Evolutionary conservation across 1,139 yeast species (phyloP).

Genomic region (Chernovozyma sophiae-reginae): DNA sequence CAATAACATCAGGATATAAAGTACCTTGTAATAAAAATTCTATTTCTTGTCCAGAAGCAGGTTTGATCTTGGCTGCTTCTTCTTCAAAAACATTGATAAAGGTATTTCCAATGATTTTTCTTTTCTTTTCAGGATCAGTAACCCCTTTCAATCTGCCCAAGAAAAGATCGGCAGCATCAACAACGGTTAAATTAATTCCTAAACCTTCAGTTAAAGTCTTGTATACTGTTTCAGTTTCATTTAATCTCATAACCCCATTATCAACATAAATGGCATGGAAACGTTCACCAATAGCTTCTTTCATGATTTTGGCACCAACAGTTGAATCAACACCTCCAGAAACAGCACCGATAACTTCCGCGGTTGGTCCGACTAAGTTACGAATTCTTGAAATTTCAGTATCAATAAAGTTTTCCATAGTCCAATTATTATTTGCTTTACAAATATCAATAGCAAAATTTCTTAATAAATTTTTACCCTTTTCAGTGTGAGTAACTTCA

Average conservation of each 20-base stretch:
- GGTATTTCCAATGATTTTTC: slow-evolving; percentile 97
- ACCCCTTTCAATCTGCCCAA: slow-evolving; percentile 84
- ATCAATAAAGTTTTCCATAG: slow-evolving; percentile 95
- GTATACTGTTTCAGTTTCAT: slow-evolving; percentile 87
- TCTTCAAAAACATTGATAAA: slow-evolving; percentile 96
- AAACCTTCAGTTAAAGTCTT: slow-evolving; percentile 86
- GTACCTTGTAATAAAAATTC: slow-evolving; percentile 97
- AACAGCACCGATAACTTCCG: slow-evolving; percentile 99
- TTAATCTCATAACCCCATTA: slow-evolving; percentile 94
- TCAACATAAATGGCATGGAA: slow-evolving; percentile 98
- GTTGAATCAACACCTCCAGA: slow-evolving; percentile 99
- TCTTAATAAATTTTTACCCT: slow-evolving; percentile 81
- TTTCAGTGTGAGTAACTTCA: slow-evolving; percentile 93
- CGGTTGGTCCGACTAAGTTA: slow-evolving; percentile 91
- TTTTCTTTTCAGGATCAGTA: slow-evolving; percentile 98
- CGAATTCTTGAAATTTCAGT: slow-evolving; percentile 93
- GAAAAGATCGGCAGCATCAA: slow-evolving; percentile 91
- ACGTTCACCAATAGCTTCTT: slow-evolving; percentile 97
- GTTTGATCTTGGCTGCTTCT: slow-evolving; percentile 89
- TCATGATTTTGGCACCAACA: slow-evolving; percentile 97
- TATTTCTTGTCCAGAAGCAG: slow-evolving; percentile 84
- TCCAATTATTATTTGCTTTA: slow-evolving; percentile 86
- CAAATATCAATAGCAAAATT: slow-evolving; percentile 94
- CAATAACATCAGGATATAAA: slow-evolving; percentile 96
- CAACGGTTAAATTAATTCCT: slow-evolving; percentile 90